phyloP scores from a whole-genome alignment of 306 rosid species.

The Fagus sylvatica region DNA sequence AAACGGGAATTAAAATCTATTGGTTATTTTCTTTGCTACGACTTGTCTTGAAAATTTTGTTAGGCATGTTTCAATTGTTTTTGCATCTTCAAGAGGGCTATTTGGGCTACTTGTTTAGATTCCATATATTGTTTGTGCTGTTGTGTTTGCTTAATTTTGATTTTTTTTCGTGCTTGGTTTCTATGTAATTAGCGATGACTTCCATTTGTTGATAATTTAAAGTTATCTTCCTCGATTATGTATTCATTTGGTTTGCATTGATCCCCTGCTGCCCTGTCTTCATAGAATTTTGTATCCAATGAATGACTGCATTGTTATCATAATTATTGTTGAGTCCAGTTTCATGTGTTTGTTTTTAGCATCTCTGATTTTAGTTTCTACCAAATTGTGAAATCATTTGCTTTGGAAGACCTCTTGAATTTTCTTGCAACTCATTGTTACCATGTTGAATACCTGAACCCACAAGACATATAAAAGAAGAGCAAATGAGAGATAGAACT shows the following conservation, averaged over 20 bases:
- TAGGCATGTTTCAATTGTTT: background rate
- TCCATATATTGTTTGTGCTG: background rate
- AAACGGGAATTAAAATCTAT: background rate
- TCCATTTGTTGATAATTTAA: background rate
- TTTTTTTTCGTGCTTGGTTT: background rate
- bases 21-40: background rate
- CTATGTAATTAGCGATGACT: background rate
- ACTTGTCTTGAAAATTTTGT: background rate
- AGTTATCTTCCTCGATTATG: background rate
- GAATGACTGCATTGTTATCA: conserved; percentile 1
- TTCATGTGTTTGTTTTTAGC: background rate
- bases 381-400: background rate
- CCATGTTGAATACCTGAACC: background rate
- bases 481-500: background rate
- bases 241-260: background rate
- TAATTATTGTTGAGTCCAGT: background rate
- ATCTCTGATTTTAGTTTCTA: conserved; percentile 5
- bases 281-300: background rate
- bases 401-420: background rate
- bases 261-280: background rate
- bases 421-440: conserved; percentile 3
- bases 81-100: background rate
- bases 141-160: background rate
- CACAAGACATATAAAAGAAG: no score
- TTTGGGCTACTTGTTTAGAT: background rate